These are phyloP conservation scores for Vitis riparia DNA, from an alignment of 164 flowering plant species.

Conservation along the genomic window DNA sequence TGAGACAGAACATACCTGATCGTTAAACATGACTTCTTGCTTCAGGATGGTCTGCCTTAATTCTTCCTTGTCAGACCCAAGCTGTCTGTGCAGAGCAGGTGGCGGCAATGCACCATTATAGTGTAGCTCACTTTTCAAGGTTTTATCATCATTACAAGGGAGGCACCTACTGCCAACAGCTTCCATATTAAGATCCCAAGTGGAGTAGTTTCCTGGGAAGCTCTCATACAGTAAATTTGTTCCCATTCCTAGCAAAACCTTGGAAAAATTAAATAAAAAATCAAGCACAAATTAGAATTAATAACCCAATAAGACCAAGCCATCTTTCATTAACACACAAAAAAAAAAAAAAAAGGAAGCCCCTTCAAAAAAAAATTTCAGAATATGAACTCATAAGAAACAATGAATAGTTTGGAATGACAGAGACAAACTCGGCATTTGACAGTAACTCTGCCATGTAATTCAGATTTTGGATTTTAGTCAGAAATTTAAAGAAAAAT, in stretches of 20 bases:
- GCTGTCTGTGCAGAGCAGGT: slow-evolving; percentile 4
- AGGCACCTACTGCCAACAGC: slow-evolving; percentile 13
- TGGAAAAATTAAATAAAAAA: background rate
- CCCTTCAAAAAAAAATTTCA: too few species aligned
- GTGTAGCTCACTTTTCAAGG: slow-evolving; percentile 3
- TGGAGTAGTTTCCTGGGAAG: slow-evolving; percentile 14
- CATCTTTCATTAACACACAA: background rate
- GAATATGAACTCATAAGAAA: too few species aligned
- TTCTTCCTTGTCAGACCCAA: slow-evolving; percentile 24
- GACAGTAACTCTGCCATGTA: background rate
- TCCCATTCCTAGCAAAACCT: slow-evolving; percentile 11
- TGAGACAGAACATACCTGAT: slow-evolving; percentile 34
- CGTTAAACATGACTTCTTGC: slow-evolving; percentile 44
- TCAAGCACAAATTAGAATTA: background rate
- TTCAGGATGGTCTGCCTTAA: slow-evolving; percentile 44
- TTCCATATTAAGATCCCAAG: slow-evolving; percentile 19
- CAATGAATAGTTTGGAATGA: too few species aligned
- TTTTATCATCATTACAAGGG: slow-evolving; percentile 2
- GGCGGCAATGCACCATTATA: slow-evolving; percentile 6
- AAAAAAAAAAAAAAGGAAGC: background rate
- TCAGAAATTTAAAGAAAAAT: too few species aligned
- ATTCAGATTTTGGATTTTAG: too few species aligned
- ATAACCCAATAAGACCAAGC: background rate
- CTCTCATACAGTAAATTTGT: slow-evolving; percentile 24
- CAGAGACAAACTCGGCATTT: background rate